These are phyloP conservation scores for Ogataea zsoltii DNA, from an alignment of 805 yeast genomes.

Conservation along the genomic window DNA sequence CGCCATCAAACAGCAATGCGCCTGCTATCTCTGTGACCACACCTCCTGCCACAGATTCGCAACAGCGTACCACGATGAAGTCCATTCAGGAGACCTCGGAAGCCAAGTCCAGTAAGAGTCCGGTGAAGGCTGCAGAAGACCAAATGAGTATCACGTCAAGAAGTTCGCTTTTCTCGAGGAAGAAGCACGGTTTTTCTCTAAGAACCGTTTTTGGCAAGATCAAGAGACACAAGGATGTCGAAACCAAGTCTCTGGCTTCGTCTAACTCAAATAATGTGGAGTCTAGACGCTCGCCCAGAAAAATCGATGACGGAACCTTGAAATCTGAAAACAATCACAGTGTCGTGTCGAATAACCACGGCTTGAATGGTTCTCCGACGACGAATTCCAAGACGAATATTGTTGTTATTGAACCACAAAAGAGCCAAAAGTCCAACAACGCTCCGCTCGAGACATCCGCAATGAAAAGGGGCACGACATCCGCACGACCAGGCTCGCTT, in stretches of 20 bases:
- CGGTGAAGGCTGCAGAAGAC: background rate
- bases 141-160: constrained; percentile 2
- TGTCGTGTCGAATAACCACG: background rate
- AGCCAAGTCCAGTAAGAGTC: background rate
- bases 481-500: constrained; percentile 49
- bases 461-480: constrained; percentile 22
- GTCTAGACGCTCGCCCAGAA: background rate
- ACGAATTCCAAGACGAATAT: constrained; percentile 15
- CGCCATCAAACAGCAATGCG: constrained; percentile 2
- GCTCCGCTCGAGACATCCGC: constrained; percentile 13
- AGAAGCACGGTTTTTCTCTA: constrained; percentile 14
- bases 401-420: constrained; percentile 22
- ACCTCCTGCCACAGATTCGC: background rate
- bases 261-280: background rate
- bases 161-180: constrained; percentile 4
- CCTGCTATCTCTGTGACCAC: background rate
- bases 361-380: constrained; percentile 1
- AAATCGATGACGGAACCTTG: background rate
- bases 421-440: constrained; percentile 8
- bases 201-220: constrained; percentile 14
- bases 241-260: constrained; percentile 1
- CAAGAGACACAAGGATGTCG: constrained; percentile 8
- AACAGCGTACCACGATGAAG: background rate
- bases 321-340: background rate
- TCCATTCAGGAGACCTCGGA: constrained; percentile 2